Conservation (phyloP, 148 eudicot genomes). For the Fagopyrum tataricum region DNA sequence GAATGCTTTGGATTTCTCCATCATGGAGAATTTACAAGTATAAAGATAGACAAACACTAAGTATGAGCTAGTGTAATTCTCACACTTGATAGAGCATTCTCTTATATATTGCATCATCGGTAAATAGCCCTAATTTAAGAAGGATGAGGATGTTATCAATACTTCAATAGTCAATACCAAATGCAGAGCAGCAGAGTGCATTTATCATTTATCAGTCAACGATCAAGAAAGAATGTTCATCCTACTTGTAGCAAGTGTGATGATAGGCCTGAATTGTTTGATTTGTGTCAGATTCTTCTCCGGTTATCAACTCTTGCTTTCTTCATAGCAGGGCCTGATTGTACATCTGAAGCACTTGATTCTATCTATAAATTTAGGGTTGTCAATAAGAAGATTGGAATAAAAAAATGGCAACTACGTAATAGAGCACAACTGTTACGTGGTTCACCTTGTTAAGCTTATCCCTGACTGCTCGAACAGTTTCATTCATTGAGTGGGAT, state of each 20-base stretch:
- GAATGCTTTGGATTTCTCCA: not conserved
- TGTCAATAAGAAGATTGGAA: not conserved
- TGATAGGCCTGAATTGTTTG: not conserved
- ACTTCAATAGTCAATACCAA: too few species aligned
- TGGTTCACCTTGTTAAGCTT: conserved; percentile 14
- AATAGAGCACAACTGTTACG: not conserved
- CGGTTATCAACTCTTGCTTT: conserved; percentile 15
- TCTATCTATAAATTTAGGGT: conserved; percentile 9
- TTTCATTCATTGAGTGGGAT: conserved; percentile 17
- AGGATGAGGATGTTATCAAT: too few species aligned
- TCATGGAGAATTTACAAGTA: not conserved
- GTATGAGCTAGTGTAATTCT: not conserved
- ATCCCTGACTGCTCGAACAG: conserved; percentile 11
- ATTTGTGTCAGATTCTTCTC: conserved; percentile 11
- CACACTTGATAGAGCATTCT: not conserved
- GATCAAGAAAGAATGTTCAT: too few species aligned
- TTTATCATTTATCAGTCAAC: too few species aligned
- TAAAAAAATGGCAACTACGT: not conserved
- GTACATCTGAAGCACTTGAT: conserved; percentile 13
- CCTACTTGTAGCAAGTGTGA: too few species aligned
- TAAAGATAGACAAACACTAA: not conserved
- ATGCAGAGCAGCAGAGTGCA: too few species aligned
- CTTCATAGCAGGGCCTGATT: conserved; percentile 12
- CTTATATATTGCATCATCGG: not conserved
- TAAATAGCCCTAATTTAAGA: not conserved